Base-by-base conservation (phyloP, 306 rosid genomes). In the Astragalus glycyphyllos region DNA sequence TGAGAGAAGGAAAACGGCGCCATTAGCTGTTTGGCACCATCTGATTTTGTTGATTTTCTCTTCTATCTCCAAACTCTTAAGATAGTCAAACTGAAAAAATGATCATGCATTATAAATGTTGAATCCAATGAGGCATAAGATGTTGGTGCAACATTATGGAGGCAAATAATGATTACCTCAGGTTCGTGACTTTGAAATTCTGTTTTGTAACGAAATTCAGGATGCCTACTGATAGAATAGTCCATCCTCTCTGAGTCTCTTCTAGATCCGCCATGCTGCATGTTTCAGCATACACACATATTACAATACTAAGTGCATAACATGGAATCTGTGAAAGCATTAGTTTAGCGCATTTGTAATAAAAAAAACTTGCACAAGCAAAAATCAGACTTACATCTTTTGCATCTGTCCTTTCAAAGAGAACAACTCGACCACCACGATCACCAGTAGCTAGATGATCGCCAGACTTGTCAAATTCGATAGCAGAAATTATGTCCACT, bases 171-270 rank as follows among this genome's bases (percentile, higher is more conserved):
- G 23, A 34, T 37, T 59, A 81, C 99, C 97, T 95, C 99, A 11
- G 99, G 99, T 77, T 95, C 99, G 35, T 95, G 99, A 79, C 99
- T 95, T 88, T 95, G 99, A 82, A 95, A 95, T 90, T 95, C 99
- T 37, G 99, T 95, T 86, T 95, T 91, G 74, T 95, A 95, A 74
- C 97, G 99, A 69, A 95, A 95, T 74, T 95, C 99, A 14, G 97
- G 97, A 77, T 95, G 99, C 89, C 96, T 89, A 15, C 78, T 68
- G 40, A 86, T 69, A 51, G 97, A 69, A 86, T 86, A 85, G 82
- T 95, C 99, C 84, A 83, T 79, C 79, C 88, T 88, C 85, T 91
- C 97, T 72, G 82, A 77, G 82, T 91, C 99, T 77, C 85, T 87
- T 84, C 99, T 83, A 60, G 91, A 80, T 74, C 86, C 84, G 9